Percentiles rank a stretch among this genome's conserved stretches.
phyloP scores from a whole-genome alignment of 108 stramenopile species.

The Craspedostauros australis region DNA sequence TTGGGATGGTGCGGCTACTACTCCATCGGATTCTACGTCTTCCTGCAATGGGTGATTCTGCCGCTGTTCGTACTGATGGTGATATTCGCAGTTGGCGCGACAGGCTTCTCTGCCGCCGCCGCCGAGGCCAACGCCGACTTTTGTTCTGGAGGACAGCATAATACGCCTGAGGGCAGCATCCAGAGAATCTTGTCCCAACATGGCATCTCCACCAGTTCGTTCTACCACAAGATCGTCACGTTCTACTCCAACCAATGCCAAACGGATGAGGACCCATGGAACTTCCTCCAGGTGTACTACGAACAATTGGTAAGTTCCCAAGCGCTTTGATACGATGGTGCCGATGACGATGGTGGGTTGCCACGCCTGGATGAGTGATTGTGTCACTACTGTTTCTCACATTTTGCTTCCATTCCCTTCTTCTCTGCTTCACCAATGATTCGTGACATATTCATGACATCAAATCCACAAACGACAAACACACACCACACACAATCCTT shows the following conservation, averaged over 20 bases:
- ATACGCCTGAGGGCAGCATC: slow-evolving; percentile 20
- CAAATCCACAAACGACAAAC: no score
- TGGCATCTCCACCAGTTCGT: neutral
- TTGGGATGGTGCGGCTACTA: slow-evolving; percentile 27
- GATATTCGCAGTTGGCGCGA: slow-evolving; percentile 3
- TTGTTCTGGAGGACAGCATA: slow-evolving; percentile 11
- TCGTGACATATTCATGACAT: no score
- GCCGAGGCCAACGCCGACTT: slow-evolving; percentile 23
- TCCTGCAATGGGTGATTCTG: slow-evolving; percentile 21
- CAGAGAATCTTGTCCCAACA: slow-evolving; percentile 13
- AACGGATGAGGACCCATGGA: slow-evolving; percentile 14
- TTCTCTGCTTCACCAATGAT: neutral
- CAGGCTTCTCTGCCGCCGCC: slow-evolving; percentile 1
- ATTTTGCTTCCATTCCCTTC: no score
- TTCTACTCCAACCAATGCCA: slow-evolving; percentile 25
- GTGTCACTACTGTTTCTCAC: no score
- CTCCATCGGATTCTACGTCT: neutral
- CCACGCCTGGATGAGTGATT: no score
- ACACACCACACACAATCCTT: no score
- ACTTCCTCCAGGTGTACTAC: slow-evolving; percentile 22
- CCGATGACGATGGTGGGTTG: no score
- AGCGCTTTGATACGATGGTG: no score
- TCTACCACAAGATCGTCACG: slow-evolving; percentile 16
- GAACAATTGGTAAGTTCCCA: slow-evolving; percentile 5
- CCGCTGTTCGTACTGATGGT: slow-evolving; percentile 26